Conservation (phyloP, 768 basidiomycete genomes). For the Mycena epipterygia region DNA sequence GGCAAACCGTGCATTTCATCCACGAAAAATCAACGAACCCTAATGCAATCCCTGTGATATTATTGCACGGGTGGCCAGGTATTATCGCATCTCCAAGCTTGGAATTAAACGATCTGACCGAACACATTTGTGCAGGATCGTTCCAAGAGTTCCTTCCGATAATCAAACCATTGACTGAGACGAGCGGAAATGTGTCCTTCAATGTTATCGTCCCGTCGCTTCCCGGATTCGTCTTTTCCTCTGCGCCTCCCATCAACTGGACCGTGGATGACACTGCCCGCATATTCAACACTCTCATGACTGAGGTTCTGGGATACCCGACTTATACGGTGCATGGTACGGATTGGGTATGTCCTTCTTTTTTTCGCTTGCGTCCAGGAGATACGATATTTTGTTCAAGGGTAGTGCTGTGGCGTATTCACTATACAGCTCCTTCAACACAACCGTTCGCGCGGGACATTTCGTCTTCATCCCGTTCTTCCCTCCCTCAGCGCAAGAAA, state of each 20-base stretch:
- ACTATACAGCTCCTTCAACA: constrained; percentile 15
- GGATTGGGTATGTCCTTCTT: constrained; percentile 35
- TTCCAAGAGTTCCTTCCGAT: not conserved
- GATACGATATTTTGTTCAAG: not conserved
- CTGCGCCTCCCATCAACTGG: constrained; percentile 28
- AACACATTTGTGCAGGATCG: constrained; percentile 13
- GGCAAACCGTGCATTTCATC: constrained; percentile 2
- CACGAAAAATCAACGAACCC: constrained; percentile 9
- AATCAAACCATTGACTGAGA: not conserved
- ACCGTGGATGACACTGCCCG: constrained; percentile 41
- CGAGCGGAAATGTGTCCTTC: not conserved
- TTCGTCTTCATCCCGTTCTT: constrained; percentile 1
- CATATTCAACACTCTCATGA: constrained; percentile 42
- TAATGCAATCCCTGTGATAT: constrained; percentile 14
- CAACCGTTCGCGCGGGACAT: constrained; percentile 13
- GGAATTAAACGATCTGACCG: not conserved
- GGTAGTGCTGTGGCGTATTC: not conserved
- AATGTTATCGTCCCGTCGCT: constrained; percentile 13
- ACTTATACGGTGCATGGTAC: constrained; percentile 37
- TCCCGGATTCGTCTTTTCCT: constrained; percentile 35
- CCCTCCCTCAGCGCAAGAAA: not conserved
- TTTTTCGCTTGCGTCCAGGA: too few relatives aligned
- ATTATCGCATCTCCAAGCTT: too few relatives aligned
- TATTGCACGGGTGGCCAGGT: constrained; percentile 24
- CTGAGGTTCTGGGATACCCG: constrained; percentile 39